Evolutionary conservation across 2,329 filamentous ascomycete genomes (phyloP), one percentile per base, ranked within the genome.

Genomic region (Zasmidium citrigriseum): DNA sequence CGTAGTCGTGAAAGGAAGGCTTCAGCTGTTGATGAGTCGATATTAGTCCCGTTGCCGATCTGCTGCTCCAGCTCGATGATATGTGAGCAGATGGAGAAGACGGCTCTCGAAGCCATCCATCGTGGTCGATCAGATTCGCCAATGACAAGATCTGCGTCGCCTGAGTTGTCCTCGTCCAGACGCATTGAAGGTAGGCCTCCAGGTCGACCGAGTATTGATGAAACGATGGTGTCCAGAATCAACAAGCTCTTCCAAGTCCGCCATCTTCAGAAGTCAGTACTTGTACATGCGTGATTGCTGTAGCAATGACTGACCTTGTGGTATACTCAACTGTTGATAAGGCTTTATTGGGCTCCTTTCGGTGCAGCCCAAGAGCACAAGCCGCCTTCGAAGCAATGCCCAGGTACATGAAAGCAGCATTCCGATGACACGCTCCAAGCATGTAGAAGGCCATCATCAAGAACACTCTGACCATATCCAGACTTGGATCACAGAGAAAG

Each of bases 381-480:
- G 85, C 84, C 0, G 84, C 82, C 54, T 83, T 80, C 0, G 81
- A 77, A 1, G 85, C 84, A 9, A 87, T 80, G 0, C 84, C 84
- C 2, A 87, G 69, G 55, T 87, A 87, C 82, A 87, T 86, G 54
- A 85, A 87, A 0, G 84, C 84, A 0, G 84, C 78, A 56, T 86
- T 86, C 9, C 83, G 76, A 27, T 82, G 81, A 53, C 83, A 86
- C 3, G 82, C 81, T 0, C 82, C 83, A 2, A 85, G 76, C 78
- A 85, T 82, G 62, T 84, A 86, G 61, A 85, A 84, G 0, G 83
- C 77, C 79, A 86, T 82, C 16, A 86, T 72, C 0, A 84, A 68
- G 60, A 84, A 86, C 0, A 76, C 72, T 16, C 80, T 74, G 3
- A 83, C 78, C 65, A 84, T 74, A 49, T 82, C 76, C 11, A 84